A percentile compares a stretch with the other conserved stretches of the same genome.
Conservation (phyloP, 2,329 filamentous ascomycete species). For the Fonsecaea pugnacius region DNA sequence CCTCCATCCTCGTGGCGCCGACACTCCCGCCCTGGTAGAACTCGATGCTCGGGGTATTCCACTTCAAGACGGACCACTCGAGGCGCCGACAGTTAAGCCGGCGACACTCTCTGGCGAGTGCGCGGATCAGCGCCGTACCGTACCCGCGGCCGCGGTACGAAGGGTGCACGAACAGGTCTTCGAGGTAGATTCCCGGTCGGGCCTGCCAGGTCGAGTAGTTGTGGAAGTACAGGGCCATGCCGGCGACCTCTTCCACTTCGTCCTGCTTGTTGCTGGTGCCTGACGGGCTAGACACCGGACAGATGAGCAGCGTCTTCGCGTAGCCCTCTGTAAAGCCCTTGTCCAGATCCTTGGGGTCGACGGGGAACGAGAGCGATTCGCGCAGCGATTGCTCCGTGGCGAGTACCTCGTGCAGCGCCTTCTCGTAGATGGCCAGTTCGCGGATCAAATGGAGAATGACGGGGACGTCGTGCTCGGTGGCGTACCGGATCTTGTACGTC, state of each 20-base stretch:
- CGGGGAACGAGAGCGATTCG: conserved; percentile 77
- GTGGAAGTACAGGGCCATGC: conserved; percentile 91
- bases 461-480: conserved; percentile 67
- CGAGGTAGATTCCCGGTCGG: conserved; percentile 86
- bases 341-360: conserved; percentile 42
- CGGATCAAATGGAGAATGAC: conserved; percentile 80
- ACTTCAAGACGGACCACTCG: conserved; percentile 90
- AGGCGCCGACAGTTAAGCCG: conserved; percentile 73
- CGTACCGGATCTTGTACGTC: conserved; percentile 37
- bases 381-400: conserved; percentile 76
- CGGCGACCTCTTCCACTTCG: conserved; percentile 57
- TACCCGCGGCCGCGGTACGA: conserved; percentile 75
- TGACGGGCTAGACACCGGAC: conserved; percentile 46
- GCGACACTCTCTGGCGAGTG: conserved; percentile 77
- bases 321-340: conserved; percentile 54
- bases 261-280: conserved; percentile 32
- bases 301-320: conserved; percentile 75
- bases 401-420: conserved; percentile 72
- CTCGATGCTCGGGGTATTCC: conserved; percentile 87
- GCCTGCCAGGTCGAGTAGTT: conserved; percentile 94
- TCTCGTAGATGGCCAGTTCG: conserved; percentile 86
- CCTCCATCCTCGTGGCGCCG: conserved; percentile 52
- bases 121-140: conserved; percentile 73
- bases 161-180: conserved; percentile 84
- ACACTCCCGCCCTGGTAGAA: conserved; percentile 67